Evolutionary conservation across 2,329 filamentous ascomycete species (phyloP).

Genomic region (Paraconiothyrium sp.): DNA sequence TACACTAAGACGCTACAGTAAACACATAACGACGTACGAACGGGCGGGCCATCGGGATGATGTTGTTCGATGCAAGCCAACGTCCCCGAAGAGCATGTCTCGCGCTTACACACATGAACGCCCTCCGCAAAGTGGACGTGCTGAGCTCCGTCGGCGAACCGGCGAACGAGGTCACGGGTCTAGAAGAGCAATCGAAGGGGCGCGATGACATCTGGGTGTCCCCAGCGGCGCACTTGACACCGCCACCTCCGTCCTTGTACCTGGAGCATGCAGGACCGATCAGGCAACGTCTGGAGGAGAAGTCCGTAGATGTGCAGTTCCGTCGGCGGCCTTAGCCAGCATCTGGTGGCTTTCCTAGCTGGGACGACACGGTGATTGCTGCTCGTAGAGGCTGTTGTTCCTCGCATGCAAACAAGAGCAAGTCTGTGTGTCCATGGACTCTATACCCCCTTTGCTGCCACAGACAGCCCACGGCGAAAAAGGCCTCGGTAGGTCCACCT

Average conservation of each 20-base stretch:
- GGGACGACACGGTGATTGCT: slow-evolving; percentile 3
- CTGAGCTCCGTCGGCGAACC: slow-evolving; percentile 10
- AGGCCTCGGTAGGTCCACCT: neutral
- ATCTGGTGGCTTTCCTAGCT: neutral
- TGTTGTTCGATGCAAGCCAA: neutral
- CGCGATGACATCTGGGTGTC: slow-evolving; percentile 3
- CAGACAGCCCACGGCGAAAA: neutral
- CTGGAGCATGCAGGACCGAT: slow-evolving; percentile 13
- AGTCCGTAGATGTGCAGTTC: slow-evolving; percentile 1
- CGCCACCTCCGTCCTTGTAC: slow-evolving; percentile 17
- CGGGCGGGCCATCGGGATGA: slow-evolving; percentile 12
- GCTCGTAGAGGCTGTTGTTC: neutral
- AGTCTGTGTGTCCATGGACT: neutral
- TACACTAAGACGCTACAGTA: slow-evolving; percentile 10
- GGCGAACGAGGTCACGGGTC: slow-evolving; percentile 5
- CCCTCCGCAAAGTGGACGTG: neutral
- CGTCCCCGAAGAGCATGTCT: slow-evolving; percentile 10
- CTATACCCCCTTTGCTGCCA: neutral
- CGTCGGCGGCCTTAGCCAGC: slow-evolving; percentile 6
- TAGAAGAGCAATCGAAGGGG: slow-evolving; percentile 1
- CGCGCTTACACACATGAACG: slow-evolving; percentile 3
- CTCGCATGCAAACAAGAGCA: neutral
- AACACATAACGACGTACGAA: neutral
- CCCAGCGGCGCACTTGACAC: slow-evolving; percentile 14
- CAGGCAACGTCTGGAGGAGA: neutral